Evolutionary conservation across 257 asterid genomes (phyloP).

Genomic region (Fraxinus cuspidata): DNA sequence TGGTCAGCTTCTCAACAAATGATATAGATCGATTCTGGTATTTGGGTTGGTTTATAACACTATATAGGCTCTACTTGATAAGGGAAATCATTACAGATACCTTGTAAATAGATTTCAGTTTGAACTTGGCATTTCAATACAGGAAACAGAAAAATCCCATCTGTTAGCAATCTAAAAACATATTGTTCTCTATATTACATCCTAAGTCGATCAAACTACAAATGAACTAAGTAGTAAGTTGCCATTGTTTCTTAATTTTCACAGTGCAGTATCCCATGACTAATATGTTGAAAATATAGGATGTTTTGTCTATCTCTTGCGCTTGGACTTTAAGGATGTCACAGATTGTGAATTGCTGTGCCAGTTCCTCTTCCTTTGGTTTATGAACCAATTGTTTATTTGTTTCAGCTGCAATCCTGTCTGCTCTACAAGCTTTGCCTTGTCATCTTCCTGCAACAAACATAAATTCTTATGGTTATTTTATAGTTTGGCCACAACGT

Average conservation of each 20-base stretch:
- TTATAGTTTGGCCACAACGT: background rate
- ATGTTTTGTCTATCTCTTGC: conserved; percentile 60
- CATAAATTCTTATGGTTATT: background rate
- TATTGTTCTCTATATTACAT: conserved; percentile 15
- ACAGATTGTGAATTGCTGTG: conserved; percentile 82
- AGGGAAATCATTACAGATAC: background rate
- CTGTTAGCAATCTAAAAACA: conserved; percentile 41
- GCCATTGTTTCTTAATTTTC: background rate
- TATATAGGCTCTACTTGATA: background rate
- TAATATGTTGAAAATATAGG: conserved; percentile 6
- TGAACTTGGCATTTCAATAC: background rate
- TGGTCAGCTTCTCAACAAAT: too few species aligned
- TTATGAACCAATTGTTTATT: conserved; percentile 95
- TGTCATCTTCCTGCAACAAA: conserved; percentile 79
- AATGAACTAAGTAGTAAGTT: background rate
- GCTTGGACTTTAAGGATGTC: conserved; percentile 89
- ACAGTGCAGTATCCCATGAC: background rate
- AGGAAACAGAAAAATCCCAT: background rate
- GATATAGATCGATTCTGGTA: too few species aligned
- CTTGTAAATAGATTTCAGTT: background rate
- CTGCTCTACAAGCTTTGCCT: conserved; percentile 90
- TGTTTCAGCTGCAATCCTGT: conserved; percentile 96
- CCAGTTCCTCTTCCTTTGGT: conserved; percentile 95
- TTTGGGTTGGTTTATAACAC: too few species aligned
- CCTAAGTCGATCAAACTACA: background rate